Conservation (phyloP, 208 protist species). For the Leishmania aethiopica region DNA sequence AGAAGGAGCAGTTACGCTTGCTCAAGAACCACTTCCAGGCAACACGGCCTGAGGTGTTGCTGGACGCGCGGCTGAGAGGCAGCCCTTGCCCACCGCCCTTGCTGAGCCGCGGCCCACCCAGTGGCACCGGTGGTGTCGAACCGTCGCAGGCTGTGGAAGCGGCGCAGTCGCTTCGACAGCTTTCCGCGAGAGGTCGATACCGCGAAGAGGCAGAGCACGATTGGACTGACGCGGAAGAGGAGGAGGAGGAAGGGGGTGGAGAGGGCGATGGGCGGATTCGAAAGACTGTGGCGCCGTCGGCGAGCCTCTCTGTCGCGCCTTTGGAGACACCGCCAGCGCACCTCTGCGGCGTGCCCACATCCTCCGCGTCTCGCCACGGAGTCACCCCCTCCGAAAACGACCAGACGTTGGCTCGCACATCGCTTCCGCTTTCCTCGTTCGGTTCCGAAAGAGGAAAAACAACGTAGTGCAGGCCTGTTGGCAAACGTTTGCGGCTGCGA, state of each 20-base stretch:
- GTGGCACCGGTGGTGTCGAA: not conserved
- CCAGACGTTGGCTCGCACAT: not conserved
- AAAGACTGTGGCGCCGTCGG: not conserved
- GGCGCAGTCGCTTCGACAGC: not conserved
- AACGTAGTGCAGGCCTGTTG: not conserved
- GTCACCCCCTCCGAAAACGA: not conserved
- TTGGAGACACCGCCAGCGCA: conserved; percentile 33
- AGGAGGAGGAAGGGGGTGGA: not conserved
- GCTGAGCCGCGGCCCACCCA: not conserved
- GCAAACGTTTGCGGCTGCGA: not conserved
- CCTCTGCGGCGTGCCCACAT: conserved; percentile 25
- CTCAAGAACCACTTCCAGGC: conserved; percentile 31
- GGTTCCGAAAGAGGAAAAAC: not conserved
- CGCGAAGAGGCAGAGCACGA: conserved; percentile 15
- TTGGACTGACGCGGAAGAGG: conserved; percentile 16
- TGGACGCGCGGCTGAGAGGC: conserved; percentile 2
- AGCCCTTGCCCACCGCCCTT: not conserved
- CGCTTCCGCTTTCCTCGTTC: not conserved
- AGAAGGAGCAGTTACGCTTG: conserved; percentile 33
- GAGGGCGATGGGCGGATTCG: not conserved
- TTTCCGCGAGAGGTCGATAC: not conserved
- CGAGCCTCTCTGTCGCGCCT: not conserved
- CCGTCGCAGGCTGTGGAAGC: not conserved
- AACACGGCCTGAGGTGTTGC: conserved; percentile 23
- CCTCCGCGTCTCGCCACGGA: conserved; percentile 4